These are phyloP conservation scores for Cyberlindnera euphorbiiphila DNA, from an alignment of 805 yeast genomes.

Conservation along the genomic window DNA sequence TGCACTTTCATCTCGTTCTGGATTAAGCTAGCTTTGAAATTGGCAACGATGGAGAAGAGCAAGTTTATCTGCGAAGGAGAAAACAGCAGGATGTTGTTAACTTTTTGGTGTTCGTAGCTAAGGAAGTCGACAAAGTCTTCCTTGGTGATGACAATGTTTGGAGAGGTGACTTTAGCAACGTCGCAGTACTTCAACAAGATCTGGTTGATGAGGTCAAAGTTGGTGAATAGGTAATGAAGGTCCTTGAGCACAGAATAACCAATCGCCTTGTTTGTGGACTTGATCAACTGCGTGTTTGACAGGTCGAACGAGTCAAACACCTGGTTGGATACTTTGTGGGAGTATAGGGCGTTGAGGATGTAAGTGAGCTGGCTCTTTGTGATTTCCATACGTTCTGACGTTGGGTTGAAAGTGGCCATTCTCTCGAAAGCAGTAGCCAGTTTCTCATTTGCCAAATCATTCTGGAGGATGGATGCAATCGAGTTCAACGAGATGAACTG, in stretches of 20 bases:
- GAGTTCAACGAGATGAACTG: slow-evolving; percentile 36
- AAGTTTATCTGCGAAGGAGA: slow-evolving; percentile 39
- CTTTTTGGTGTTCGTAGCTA: slow-evolving; percentile 35
- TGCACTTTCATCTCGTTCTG: slow-evolving; percentile 18
- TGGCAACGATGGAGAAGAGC: slow-evolving; percentile 28
- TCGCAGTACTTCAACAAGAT: slow-evolving; percentile 32
- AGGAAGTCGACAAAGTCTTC: slow-evolving; percentile 33
- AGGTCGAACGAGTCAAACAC: slow-evolving; percentile 31
- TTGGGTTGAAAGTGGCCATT: slow-evolving; percentile 32
- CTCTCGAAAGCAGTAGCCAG: slow-evolving; percentile 22
- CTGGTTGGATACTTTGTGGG: slow-evolving; percentile 38
- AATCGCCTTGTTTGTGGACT: slow-evolving; percentile 26
- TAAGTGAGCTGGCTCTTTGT: slow-evolving; percentile 34
- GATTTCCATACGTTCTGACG: slow-evolving; percentile 28
- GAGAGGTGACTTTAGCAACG: slow-evolving; percentile 8
- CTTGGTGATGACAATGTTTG: slow-evolving; percentile 33
- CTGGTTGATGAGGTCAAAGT: slow-evolving; percentile 38
- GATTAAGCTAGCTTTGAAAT: slow-evolving; percentile 29
- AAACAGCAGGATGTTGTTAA: slow-evolving; percentile 37
- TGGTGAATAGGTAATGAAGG: slow-evolving; percentile 35
- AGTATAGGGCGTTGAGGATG: slow-evolving; percentile 32
- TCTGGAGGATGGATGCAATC: slow-evolving; percentile 38
- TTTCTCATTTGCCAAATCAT: slow-evolving; percentile 36
- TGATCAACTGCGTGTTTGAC: slow-evolving; percentile 14
- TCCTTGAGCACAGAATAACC: slow-evolving; percentile 36